Evolutionary conservation across 1,284 basidiomycete genomes (phyloP), one percentile per base, ranked within the genome.

Genomic region (Irpex sp.): DNA sequence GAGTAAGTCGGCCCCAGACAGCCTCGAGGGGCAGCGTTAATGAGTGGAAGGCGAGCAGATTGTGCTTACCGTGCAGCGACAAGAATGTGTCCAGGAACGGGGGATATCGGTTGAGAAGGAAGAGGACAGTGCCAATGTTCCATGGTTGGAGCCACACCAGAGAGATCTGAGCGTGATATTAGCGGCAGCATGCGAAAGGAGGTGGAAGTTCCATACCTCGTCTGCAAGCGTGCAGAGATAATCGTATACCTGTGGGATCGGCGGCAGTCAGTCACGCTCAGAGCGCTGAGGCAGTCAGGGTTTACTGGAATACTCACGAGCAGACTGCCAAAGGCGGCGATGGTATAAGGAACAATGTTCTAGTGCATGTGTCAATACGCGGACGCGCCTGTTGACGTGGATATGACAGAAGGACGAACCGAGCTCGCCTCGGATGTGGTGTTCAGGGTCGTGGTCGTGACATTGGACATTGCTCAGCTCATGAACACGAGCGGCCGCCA

Each of bases 51-150:
- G 45, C 4, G 32, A 68, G 65, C 38, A 43, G 22, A 69, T 15
- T 15, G 64, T 78, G 32, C 82, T 49, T 68, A 82, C 84, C 71
- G 42, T 79, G 73, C n/a, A 85, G 73, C 20, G 79, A 77, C 70
- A 85, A 63, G 67, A 85, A 80, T 3, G 82, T 84, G 71, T 85
- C 84, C 27, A 85, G 72, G 72, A 85, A 85, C 2, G 85, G 85
- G 58, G 83, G 75, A 72, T 86, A 85, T 63, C 85, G 82, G 72
- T 86, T 86, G 20, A 84, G 69, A 44, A 84, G 74, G 75, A 84
- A 85, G 15, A 85, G 75, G 13, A 81, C 58, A 9, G 82, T 82
- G 49, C 83, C 81, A 24, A 82, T 72, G 2, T 80, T 77, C 76
- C 82, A 80, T 9, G 81, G 79, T 38, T 75, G 73, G 27, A 75